Base-by-base conservation (phyloP, 139 green algal genomes). In the Ettlia oleoabundans region DNA sequence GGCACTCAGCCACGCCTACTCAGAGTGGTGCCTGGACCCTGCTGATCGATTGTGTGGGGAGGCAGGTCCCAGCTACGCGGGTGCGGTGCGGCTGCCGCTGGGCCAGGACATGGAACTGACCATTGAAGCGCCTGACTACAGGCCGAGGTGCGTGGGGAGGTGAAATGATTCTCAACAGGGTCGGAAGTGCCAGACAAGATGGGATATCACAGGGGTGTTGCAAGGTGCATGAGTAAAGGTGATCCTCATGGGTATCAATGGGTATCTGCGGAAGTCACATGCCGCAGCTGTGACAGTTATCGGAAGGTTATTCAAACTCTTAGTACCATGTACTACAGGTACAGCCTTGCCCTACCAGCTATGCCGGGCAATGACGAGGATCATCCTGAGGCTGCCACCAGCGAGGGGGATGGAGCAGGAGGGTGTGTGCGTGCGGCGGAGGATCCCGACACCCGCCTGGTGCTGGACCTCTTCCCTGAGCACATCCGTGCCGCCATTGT, bases 61-160 rank as follows among this genome's bases (percentile, higher is more conserved):
- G 51, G 19, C 35, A 18, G 51, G 72, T 52, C 51, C 42, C 38
- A 41, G 32, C 62, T 82, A 82, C 22, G 62, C 76, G 0, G 62
- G 3, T 9, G 76, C 76, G 62, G 40, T 64, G 8, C 62, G 33
- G 21, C 62, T 82, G 62, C 76, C 63, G 18, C 43, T 65, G 32
- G 62, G 42, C 42, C 42, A 40, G 33, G 65, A 74, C 42, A 35
- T 82, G 76, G 37, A 75, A 41, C 61, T 82, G 63, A 55, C 26
- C 76, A 52, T 82, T 6, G 63, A 74, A 3, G 30, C 42, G 22
- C 51, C 37, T 4, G 51, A 66, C 51, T 68, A 53, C 51, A 8
- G 72, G 51, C 51, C 72, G 30, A 63, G 42, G 70, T 77, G 70
- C 21, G 70, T 15, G 13, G 13, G 47, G 13, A 15, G 13, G 10